Conservation (phyloP, 1,284 basidiomycete genomes). For the Pascua guehoae region DNA sequence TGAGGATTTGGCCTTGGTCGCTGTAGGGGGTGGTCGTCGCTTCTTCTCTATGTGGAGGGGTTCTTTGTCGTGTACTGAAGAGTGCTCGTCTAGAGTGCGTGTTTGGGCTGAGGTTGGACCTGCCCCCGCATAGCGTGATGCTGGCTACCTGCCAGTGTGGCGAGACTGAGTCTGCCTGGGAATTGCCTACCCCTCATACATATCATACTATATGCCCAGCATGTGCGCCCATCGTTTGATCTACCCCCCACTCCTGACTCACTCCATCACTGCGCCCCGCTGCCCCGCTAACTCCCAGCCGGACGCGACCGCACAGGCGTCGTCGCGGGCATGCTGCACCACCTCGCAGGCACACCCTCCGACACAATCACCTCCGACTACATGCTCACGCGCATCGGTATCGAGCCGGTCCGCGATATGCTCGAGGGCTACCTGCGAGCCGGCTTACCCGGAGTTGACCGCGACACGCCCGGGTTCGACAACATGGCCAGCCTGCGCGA, state of each 20-base stretch:
- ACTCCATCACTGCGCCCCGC: too few species aligned
- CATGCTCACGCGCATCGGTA: constrained; percentile 16
- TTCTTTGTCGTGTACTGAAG: too few species aligned
- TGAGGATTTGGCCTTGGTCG: too few species aligned
- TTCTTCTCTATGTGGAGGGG: too few species aligned
- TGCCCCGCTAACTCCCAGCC: neutral
- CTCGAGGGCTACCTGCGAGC: constrained; percentile 2
- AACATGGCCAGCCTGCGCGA: constrained; percentile 11
- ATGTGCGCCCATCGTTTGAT: too few species aligned
- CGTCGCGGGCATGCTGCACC: constrained; percentile 12
- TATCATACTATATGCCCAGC: too few species aligned
- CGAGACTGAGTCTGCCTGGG: too few species aligned
- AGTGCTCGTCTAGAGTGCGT: neutral
- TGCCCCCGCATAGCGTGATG: too few species aligned
- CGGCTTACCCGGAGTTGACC: neutral
- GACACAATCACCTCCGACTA: constrained; percentile 11
- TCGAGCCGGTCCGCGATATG: constrained; percentile 15
- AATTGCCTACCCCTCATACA: too few species aligned
- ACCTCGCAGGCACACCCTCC: constrained; percentile 9
- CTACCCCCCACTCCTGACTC: too few species aligned
- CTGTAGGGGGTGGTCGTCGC: too few species aligned
- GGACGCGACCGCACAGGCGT: constrained; percentile 19
- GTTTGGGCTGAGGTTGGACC: neutral
- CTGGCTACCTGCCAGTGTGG: too few species aligned
- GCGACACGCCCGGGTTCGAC: constrained; percentile 4